Evolutionary conservation across 2,329 filamentous ascomycete species (phyloP).

Genomic region (Aphanocladium album): DNA sequence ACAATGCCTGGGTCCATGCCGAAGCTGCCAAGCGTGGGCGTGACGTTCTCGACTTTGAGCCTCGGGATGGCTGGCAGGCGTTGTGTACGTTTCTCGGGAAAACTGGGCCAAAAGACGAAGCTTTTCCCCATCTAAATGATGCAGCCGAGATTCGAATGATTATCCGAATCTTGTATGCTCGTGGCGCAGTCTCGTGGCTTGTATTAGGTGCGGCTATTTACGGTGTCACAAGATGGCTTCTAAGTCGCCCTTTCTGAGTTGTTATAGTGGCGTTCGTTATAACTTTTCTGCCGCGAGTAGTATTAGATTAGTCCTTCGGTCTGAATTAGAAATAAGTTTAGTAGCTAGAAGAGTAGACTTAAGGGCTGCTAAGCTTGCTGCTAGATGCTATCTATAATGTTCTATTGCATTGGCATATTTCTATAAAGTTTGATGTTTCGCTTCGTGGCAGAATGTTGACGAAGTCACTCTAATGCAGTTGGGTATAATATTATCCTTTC

Average conservation of each 20-base stretch:
- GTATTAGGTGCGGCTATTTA: neutral
- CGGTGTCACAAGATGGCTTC: neutral
- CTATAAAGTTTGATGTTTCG: too few relatives aligned
- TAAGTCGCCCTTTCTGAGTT: neutral
- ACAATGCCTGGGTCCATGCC: conserved; percentile 21
- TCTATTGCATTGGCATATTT: too few relatives aligned
- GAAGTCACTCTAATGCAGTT: too few relatives aligned
- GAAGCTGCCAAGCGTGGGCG: conserved; percentile 27
- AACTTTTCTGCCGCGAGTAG: too few relatives aligned
- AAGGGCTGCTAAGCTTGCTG: too few relatives aligned
- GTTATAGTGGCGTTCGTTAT: too few relatives aligned
- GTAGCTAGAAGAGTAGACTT: too few relatives aligned
- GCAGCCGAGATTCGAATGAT: conserved; percentile 16
- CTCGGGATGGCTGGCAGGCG: conserved; percentile 37
- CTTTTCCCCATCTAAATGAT: conserved; percentile 32
- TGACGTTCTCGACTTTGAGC: conserved; percentile 22
- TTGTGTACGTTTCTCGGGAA: conserved; percentile 37
- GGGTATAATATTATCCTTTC: too few relatives aligned
- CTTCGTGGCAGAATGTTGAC: too few relatives aligned
- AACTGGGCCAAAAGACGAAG: conserved; percentile 25
- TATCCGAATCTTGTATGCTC: conserved; percentile 13
- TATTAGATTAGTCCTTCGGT: too few relatives aligned
- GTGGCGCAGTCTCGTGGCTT: conserved; percentile 16
- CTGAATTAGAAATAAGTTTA: too few relatives aligned
- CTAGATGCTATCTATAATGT: too few relatives aligned